Evolutionary conservation across 2,329 filamentous ascomycete species (phyloP).

Genomic region (Colletotrichum sp.): DNA sequence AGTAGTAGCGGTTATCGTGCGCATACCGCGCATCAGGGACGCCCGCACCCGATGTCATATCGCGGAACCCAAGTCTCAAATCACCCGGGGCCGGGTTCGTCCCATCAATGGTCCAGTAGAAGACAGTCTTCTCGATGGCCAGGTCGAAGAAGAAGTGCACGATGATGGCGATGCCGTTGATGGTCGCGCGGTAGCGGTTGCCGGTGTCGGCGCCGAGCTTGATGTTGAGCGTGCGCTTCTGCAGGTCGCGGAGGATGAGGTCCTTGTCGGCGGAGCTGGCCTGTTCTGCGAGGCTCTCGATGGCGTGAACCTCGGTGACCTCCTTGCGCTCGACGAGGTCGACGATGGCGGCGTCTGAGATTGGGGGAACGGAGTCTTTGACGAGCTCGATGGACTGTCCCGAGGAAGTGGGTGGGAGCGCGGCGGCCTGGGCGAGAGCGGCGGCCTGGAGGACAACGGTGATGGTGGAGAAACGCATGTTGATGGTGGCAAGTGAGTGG

Average conservation of each 20-base stretch:
- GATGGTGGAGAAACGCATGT: background rate
- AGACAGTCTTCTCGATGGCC: background rate
- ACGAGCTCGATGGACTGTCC: background rate
- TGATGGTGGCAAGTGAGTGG: background rate
- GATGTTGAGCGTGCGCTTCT: background rate
- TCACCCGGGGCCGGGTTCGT: background rate
- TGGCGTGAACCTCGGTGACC: background rate
- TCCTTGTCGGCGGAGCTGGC: background rate
- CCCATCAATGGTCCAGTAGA: background rate
- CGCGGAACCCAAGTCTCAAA: background rate
- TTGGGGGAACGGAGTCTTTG: accelerated
- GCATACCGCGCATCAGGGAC: background rate
- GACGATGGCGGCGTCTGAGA: background rate
- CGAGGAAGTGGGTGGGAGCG: background rate
- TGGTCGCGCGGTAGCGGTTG: background rate
- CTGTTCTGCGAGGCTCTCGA: background rate
- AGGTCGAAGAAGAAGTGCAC: background rate
- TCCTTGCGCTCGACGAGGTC: background rate
- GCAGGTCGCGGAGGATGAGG: background rate
- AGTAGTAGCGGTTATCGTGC: background rate
- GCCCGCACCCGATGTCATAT: background rate
- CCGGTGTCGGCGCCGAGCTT: background rate
- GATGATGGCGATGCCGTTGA: background rate
- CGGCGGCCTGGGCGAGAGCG: background rate
- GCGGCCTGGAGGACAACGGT: background rate